Percentiles rank a stretch among this genome's conserved stretches.
These are phyloP conservation scores for Knoxdaviesia proteae DNA, from an alignment of 2,329 filamentous ascomycete species.

Conservation along the genomic window DNA sequence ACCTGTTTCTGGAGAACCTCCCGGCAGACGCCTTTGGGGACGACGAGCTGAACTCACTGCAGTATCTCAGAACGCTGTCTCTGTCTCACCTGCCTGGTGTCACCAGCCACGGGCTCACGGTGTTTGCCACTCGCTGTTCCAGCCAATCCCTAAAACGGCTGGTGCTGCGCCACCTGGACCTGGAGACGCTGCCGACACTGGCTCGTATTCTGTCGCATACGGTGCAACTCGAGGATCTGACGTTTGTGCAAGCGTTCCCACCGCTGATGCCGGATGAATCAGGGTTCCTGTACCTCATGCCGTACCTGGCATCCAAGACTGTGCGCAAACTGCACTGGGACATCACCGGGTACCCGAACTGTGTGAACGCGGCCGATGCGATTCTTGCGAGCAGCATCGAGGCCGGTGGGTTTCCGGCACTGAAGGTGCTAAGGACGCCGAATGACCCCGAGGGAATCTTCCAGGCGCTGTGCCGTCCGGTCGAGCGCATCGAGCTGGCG, in stretches of 20 bases:
- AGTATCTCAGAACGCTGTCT: slow-evolving; percentile 30
- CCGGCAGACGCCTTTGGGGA: slow-evolving; percentile 36
- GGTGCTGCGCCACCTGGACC: slow-evolving; percentile 32
- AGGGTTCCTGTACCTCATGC: slow-evolving; percentile 38
- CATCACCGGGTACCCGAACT: slow-evolving; percentile 27
- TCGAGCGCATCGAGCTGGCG: slow-evolving; percentile 29
- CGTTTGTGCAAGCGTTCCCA: slow-evolving; percentile 31
- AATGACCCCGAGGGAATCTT: slow-evolving; percentile 49
- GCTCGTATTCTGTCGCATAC: slow-evolving; percentile 39
- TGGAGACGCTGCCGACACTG: slow-evolving; percentile 34
- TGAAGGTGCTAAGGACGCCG: slow-evolving; percentile 39
- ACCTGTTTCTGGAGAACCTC: slow-evolving; percentile 37
- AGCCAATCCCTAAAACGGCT: slow-evolving; percentile 25
- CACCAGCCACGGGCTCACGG: slow-evolving; percentile 31
- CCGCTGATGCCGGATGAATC: slow-evolving; percentile 34
- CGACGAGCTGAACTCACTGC: slow-evolving; percentile 29
- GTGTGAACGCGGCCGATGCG: slow-evolving; percentile 29
- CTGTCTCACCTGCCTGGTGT: slow-evolving; percentile 35
- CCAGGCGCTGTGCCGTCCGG: slow-evolving; percentile 46
- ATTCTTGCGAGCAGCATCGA: slow-evolving; percentile 43
- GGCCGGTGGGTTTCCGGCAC: slow-evolving; percentile 38
- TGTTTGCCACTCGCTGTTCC: slow-evolving; percentile 28
- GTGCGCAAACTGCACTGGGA: slow-evolving; percentile 42
- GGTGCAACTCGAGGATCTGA: slow-evolving; percentile 23
- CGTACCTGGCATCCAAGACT: slow-evolving; percentile 36